Conservation (phyloP, 2,329 filamentous ascomycete species). For the Alternaria consortialis region DNA sequence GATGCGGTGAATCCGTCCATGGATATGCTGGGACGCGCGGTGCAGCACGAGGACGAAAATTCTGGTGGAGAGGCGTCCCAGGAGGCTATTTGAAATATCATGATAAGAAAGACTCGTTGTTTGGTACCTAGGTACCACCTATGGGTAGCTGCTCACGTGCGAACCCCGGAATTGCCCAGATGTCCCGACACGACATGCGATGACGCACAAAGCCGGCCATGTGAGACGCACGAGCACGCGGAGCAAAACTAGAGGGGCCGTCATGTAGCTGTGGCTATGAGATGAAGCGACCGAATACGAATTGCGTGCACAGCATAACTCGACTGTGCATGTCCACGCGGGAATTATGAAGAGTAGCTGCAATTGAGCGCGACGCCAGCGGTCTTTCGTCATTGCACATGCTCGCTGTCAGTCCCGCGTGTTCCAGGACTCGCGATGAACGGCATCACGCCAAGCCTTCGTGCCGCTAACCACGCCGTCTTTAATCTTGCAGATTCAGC, state of each 20-base stretch:
- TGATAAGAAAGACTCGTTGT: background rate
- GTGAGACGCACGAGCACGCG: conserved; percentile 26
- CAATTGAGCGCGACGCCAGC: conserved; percentile 25
- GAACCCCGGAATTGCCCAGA: background rate
- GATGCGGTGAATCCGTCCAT: conserved; percentile 17
- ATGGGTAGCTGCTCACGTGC: conserved; percentile 4
- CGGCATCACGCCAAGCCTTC: conserved; percentile 20
- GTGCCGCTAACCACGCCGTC: conserved; percentile 22
- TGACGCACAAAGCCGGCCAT: conserved; percentile 16
- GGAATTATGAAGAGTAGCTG: background rate
- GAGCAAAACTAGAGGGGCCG: conserved; percentile 29
- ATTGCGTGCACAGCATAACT: conserved; percentile 23
- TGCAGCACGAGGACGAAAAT: conserved; percentile 15
- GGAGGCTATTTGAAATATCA: background rate
- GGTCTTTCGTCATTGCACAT: conserved; percentile 33
- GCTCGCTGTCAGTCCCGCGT: conserved; percentile 8
- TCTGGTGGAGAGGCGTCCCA: conserved; percentile 1
- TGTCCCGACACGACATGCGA: background rate
- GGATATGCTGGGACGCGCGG: conserved; percentile 24
- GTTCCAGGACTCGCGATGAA: conserved; percentile 14
- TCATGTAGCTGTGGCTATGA: conserved; percentile 7
- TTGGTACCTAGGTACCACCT: background rate
- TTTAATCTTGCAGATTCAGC: conserved; percentile 17
- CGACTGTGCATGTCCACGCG: conserved; percentile 24
- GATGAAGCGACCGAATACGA: conserved; percentile 3